Evolutionary conservation across 305 asterid genomes (phyloP).

Genomic region (Salvia sclarea): DNA sequence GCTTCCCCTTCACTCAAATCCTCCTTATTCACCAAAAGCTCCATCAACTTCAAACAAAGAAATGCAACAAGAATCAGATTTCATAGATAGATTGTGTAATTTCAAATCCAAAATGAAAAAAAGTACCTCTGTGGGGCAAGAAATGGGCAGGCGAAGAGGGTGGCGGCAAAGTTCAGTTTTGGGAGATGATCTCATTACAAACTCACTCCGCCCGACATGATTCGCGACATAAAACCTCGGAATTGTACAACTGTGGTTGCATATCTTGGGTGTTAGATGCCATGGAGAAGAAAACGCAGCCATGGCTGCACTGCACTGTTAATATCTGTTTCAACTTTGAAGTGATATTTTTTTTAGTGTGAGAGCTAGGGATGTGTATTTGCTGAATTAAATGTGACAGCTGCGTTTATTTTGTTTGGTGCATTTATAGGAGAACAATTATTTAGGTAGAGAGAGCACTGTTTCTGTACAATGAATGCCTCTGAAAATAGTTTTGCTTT

Average conservation of each 20-base stretch:
- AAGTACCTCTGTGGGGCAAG: slow-evolving; percentile 39
- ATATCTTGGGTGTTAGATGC: slow-evolving; percentile 1
- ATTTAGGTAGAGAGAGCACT: background rate
- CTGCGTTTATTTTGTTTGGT: slow-evolving; percentile 31
- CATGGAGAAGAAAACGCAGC: slow-evolving; percentile 6
- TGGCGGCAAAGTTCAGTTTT: background rate
- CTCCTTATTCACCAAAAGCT: slow-evolving; percentile 54
- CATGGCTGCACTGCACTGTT: too few relatives aligned
- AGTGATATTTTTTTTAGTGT: background rate
- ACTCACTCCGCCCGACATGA: background rate
- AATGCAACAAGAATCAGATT: background rate
- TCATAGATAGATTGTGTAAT: background rate
- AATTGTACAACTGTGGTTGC: background rate
- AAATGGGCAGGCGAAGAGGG: slow-evolving; percentile 39
- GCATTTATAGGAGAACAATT: background rate
- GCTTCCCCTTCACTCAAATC: slow-evolving; percentile 77
- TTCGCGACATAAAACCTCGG: background rate
- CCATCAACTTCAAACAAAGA: slow-evolving; percentile 54
- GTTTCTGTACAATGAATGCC: background rate
- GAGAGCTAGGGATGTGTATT: background rate
- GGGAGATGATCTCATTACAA: slow-evolving; percentile 16
- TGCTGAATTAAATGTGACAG: background rate
- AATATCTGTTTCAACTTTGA: too few relatives aligned
- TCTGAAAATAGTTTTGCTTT: background rate
- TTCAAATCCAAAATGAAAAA: background rate